A percentile compares a stretch with the other conserved stretches of the same genome.
Evolutionary conservation across 805 yeast species (phyloP).

Genomic region (Saccharomycopsis babjevae): DNA sequence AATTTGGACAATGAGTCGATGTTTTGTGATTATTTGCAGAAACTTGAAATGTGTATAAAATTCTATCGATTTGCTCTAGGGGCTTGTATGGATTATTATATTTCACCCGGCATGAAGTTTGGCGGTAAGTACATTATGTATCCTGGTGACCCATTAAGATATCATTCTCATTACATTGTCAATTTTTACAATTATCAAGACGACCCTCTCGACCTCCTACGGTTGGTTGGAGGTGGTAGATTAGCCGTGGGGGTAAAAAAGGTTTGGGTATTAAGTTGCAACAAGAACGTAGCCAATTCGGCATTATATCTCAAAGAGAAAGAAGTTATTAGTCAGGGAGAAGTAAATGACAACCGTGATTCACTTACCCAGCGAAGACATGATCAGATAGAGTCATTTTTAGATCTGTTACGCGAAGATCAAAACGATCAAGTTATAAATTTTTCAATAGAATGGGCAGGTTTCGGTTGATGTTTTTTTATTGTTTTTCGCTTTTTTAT

Average conservation of each 20-base stretch:
- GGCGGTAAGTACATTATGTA: conserved; percentile 86
- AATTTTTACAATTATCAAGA: conserved; percentile 35
- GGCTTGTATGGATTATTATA: conserved; percentile 32
- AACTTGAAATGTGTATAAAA: conserved; percentile 9
- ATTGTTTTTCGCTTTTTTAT: background rate
- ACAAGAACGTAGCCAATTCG: conserved; percentile 17
- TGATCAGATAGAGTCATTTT: background rate
- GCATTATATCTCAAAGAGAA: conserved; percentile 18
- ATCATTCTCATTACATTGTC: conserved; percentile 78
- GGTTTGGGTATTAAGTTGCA: conserved; percentile 53
- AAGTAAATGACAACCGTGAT: background rate
- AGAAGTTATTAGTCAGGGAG: background rate
- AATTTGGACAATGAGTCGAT: background rate
- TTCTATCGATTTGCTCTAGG: conserved; percentile 16
- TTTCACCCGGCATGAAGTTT: conserved; percentile 82
- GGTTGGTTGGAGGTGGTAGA: conserved; percentile 76
- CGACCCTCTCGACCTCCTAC: conserved; percentile 44
- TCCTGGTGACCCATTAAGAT: conserved; percentile 90
- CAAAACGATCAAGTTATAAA: conserved; percentile 26
- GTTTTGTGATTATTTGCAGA: background rate
- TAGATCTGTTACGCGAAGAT: conserved; percentile 18
- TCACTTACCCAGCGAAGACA: background rate
- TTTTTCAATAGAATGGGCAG: conserved; percentile 92
- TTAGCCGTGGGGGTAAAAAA: conserved; percentile 90
- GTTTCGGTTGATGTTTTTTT: conserved; percentile 53